Evolutionary conservation across 1,284 basidiomycete species (phyloP).

Genomic region (Fomitopsis betulina): DNA sequence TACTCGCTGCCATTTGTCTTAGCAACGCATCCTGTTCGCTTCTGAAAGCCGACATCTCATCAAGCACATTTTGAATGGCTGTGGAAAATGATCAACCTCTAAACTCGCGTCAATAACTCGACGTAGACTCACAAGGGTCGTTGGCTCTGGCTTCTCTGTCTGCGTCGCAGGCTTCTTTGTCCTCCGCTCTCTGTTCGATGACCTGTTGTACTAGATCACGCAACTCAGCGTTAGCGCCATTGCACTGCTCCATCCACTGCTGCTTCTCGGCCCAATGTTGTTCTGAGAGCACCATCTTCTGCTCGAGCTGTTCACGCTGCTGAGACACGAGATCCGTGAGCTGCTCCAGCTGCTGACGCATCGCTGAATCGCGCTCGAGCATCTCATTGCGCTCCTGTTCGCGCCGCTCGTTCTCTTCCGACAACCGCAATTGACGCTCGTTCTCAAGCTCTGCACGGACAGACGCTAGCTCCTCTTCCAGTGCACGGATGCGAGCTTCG

Average conservation of each 20-base stretch:
- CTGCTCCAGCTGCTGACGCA: constrained; percentile 57
- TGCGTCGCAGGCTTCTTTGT: constrained; percentile 46
- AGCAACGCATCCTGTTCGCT: constrained; percentile 8
- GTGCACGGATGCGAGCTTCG: constrained; percentile 46
- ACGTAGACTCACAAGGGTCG: constrained; percentile 6
- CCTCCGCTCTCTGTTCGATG: constrained; percentile 45
- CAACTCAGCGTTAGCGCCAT: constrained; percentile 46
- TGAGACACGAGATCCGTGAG: constrained; percentile 65
- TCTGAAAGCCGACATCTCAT: constrained; percentile 10
- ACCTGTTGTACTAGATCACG: constrained; percentile 55
- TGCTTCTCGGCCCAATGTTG: constrained; percentile 56
- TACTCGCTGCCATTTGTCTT: constrained; percentile 19
- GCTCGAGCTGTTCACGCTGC: constrained; percentile 50
- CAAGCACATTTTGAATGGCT: constrained; percentile 15
- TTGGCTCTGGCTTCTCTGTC: constrained; percentile 40
- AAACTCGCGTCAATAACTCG: too few relatives aligned
- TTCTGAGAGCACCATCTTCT: constrained; percentile 53
- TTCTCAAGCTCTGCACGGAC: constrained; percentile 48
- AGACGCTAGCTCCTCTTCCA: constrained; percentile 60
- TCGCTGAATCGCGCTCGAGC: constrained; percentile 51
- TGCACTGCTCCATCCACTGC: constrained; percentile 48
- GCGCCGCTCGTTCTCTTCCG: constrained; percentile 52
- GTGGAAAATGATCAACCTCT: not conserved
- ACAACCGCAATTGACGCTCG: constrained; percentile 51
- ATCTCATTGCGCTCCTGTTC: constrained; percentile 54